Percentiles rank a stretch among this genome's conserved stretches.
These are phyloP conservation scores for Phoma sp. DNA, from an alignment of 2,329 filamentous ascomycete genomes.

Conservation along the genomic window DNA sequence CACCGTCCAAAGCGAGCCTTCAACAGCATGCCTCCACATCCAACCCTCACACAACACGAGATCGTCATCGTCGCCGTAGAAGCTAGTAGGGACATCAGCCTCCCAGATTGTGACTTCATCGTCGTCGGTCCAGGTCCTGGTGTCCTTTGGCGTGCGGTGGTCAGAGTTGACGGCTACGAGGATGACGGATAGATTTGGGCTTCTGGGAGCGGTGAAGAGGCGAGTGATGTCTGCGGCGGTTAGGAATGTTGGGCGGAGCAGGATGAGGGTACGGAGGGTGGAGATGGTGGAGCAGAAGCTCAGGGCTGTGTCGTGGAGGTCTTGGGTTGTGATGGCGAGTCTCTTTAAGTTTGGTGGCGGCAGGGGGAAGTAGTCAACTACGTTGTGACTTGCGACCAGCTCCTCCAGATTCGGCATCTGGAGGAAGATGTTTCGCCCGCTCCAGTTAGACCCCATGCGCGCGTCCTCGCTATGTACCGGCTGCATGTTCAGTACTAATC, in stretches of 20 bases:
- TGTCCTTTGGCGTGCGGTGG: constrained; percentile 29
- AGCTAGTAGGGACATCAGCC: constrained; percentile 36
- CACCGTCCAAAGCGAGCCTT: constrained; percentile 29
- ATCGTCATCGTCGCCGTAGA: constrained; percentile 38
- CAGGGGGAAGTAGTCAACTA: constrained; percentile 29
- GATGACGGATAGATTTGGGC: constrained; percentile 30
- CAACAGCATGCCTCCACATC: constrained; percentile 34
- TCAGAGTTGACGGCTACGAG: constrained; percentile 35
- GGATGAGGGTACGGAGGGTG: constrained; percentile 25
- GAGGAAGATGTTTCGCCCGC: constrained; percentile 29
- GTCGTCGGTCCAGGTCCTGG: constrained; percentile 26
- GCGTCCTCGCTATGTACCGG: constrained; percentile 24
- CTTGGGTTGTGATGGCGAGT: constrained; percentile 32
- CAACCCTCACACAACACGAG: constrained; percentile 31
- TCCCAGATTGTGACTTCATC: constrained; percentile 37
- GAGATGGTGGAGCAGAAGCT: constrained; percentile 28
- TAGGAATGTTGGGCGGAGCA: constrained; percentile 25
- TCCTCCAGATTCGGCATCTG: constrained; percentile 35
- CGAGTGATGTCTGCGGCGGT: constrained; percentile 23
- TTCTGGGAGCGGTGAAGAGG: constrained; percentile 28
- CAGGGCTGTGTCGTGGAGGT: constrained; percentile 15
- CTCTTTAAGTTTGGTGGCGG: constrained; percentile 35
- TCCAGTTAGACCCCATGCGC: constrained; percentile 14
- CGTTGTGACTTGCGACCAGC: constrained; percentile 32
- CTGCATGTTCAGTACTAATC: constrained; percentile 32